Conservation (phyloP, 768 basidiomycete genomes). For the Clitopilus passeckerianus region DNA sequence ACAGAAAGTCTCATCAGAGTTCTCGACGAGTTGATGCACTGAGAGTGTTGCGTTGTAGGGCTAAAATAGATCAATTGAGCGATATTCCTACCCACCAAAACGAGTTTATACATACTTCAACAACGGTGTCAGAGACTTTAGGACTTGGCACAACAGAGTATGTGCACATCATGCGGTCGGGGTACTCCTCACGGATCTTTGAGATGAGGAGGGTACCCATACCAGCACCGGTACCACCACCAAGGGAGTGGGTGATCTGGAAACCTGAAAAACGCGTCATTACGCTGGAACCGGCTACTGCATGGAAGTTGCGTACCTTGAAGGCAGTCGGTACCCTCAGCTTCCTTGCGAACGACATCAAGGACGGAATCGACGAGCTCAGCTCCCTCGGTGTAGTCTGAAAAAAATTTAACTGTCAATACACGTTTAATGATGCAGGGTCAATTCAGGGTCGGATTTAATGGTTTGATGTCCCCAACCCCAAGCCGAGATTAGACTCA, state of each 20-base stretch:
- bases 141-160: conserved; percentile 98
- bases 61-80: conserved; percentile 26
- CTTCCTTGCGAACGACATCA: conserved; percentile 98
- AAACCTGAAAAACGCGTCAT: conserved; percentile 53
- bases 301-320: conserved; percentile 65
- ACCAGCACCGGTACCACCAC: conserved; percentile 99
- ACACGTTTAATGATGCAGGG: not conserved
- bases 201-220: conserved; percentile 99
- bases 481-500: conserved; percentile 39
- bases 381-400: conserved; percentile 92
- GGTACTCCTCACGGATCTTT: conserved; percentile 98
- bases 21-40: conserved; percentile 98
- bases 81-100: not conserved
- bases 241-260: conserved; percentile 98
- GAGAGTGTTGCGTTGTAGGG: conserved; percentile 99
- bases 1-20: conserved; percentile 99
- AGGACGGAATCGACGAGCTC: conserved; percentile 98
- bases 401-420: conserved; percentile 6
- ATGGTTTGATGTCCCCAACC: not conserved
- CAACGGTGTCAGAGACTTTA: conserved; percentile 98
- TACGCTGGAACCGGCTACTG: not conserved
- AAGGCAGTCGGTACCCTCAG: conserved; percentile 94
- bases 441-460: not conserved
- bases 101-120: conserved; percentile 55
- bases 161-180: conserved; percentile 99